These are phyloP conservation scores for Capsicum rhomboideum DNA, from an alignment of 257 asterid genomes.

Conservation along the genomic window DNA sequence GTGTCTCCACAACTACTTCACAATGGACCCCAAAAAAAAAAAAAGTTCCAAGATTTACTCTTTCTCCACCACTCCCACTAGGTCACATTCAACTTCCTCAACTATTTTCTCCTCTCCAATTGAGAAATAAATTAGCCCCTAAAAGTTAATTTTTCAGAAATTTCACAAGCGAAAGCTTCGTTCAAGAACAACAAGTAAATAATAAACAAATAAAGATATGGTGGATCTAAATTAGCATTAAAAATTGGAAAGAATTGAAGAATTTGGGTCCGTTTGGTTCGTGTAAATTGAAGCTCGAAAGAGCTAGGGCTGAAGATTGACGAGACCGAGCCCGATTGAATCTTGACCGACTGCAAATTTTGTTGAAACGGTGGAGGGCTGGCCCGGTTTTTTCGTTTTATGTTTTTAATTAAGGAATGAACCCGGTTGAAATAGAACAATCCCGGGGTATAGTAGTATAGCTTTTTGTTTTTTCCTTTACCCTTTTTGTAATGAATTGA, in stretches of 20 bases:
- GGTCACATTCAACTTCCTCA: background rate
- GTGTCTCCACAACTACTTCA: background rate
- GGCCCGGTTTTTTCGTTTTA: background rate
- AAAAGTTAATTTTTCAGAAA: background rate
- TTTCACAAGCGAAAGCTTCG: background rate
- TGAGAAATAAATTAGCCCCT: background rate
- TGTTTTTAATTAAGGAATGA: background rate
- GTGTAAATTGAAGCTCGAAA: background rate
- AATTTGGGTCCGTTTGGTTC: background rate
- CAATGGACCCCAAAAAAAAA: background rate
- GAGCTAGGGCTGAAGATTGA: background rate
- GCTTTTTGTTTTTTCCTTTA: no score
- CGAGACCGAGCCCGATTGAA: background rate
- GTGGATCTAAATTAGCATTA: background rate
- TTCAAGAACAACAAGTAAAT: background rate
- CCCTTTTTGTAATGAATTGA: no score
- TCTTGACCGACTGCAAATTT: background rate
- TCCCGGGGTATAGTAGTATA: no score
- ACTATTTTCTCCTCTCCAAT: background rate
- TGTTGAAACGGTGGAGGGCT: background rate
- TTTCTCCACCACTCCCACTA: no score
- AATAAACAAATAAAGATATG: background rate
- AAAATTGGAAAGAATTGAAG: background rate
- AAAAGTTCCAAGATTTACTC: background rate
- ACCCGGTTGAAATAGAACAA: background rate